A percentile compares a stretch with the other conserved stretches of the same genome.
Conservation (phyloP, 1,284 basidiomycete species). For the Ceratobasidium sp. region DNA sequence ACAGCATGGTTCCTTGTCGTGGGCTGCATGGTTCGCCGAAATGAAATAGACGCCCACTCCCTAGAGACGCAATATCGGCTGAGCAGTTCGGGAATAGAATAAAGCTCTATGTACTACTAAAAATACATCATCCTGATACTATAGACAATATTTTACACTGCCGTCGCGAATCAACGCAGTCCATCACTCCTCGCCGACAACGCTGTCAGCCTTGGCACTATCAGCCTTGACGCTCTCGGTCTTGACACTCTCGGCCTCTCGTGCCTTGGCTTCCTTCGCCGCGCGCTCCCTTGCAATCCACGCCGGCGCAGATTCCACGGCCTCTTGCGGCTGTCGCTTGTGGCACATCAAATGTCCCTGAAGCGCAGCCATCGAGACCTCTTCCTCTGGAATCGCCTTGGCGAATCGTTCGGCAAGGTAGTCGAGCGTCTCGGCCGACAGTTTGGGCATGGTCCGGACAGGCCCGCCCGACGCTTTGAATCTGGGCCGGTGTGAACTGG, state of each 20-base stretch:
- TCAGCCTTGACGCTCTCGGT: conserved; percentile 8
- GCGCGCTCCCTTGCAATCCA: conserved; percentile 59
- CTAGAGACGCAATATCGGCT: too few species aligned
- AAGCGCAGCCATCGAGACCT: conserved; percentile 72
- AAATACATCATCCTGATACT: conserved; percentile 4
- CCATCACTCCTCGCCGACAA: neutral
- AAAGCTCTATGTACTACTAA: neutral
- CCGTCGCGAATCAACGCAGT: neutral
- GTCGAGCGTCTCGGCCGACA: conserved; percentile 53
- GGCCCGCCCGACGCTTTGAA: conserved; percentile 13
- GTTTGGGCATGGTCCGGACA: conserved; percentile 49
- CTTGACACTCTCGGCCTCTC: conserved; percentile 16
- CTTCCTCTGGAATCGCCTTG: conserved; percentile 64
- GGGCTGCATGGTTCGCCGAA: too few species aligned
- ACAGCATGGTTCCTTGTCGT: too few species aligned
- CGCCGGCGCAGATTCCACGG: conserved; percentile 56
- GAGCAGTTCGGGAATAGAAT: too few species aligned
- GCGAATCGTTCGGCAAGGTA: conserved; percentile 66
- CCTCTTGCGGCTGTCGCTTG: conserved; percentile 66
- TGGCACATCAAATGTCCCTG: conserved; percentile 77
- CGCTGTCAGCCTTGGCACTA: too few species aligned
- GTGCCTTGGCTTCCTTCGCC: conserved; percentile 46
- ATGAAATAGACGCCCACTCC: too few species aligned
- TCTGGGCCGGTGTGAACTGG: neutral
- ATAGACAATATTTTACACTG: conserved; percentile 20